These are phyloP conservation scores for Cladosporium sp. DNA, from an alignment of 2,329 filamentous ascomycete species.

Conservation along the genomic window DNA sequence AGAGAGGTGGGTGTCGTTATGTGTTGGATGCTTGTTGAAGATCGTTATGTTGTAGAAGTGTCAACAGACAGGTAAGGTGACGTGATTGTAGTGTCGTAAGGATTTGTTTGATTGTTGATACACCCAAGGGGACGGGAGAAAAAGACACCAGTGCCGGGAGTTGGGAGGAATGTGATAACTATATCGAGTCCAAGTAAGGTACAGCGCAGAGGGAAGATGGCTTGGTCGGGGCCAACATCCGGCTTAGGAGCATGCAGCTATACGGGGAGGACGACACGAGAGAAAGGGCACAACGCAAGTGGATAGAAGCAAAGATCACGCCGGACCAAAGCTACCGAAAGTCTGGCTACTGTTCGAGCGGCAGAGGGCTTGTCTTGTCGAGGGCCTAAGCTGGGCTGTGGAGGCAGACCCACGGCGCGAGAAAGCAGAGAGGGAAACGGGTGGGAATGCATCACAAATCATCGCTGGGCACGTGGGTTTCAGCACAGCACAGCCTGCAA, in stretches of 20 bases:
- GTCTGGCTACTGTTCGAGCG: slow-evolving; percentile 1
- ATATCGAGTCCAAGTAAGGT: slow-evolving; percentile 2
- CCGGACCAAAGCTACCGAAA: background rate
- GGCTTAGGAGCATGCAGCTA: slow-evolving; percentile 10
- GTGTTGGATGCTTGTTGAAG: background rate
- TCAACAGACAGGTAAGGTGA: background rate
- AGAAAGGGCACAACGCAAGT: background rate
- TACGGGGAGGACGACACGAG: background rate
- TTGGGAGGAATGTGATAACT: slow-evolving; percentile 5
- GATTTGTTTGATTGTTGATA: background rate
- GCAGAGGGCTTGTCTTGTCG: background rate
- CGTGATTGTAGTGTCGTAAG: background rate
- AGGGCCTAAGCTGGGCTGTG: background rate
- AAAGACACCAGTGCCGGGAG: background rate
- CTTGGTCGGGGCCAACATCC: slow-evolving; percentile 5
- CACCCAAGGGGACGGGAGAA: background rate
- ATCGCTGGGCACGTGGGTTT: background rate
- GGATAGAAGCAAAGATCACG: background rate
- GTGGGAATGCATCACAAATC: background rate
- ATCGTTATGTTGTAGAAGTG: background rate
- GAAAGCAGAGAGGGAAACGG: background rate
- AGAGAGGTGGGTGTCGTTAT: background rate
- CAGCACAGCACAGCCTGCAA: background rate
- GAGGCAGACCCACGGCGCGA: background rate
- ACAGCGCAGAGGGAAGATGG: background rate